These are phyloP conservation scores for Colletotrichum liriopes DNA, from an alignment of 2,329 filamentous ascomycete genomes.

Conservation along the genomic window DNA sequence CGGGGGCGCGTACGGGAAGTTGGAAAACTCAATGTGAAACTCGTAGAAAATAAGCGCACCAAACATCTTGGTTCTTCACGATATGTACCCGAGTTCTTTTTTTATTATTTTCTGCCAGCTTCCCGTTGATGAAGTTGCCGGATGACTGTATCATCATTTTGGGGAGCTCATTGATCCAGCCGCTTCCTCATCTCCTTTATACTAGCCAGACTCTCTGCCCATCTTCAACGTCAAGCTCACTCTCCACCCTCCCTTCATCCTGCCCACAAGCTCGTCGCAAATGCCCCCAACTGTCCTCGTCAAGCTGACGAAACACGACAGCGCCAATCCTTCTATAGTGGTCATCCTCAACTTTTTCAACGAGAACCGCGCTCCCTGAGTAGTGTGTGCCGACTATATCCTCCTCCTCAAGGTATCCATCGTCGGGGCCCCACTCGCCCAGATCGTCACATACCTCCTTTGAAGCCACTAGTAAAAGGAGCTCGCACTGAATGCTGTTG, in stretches of 20 bases:
- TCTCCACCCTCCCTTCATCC: no score
- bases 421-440: neutral
- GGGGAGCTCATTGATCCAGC: no score
- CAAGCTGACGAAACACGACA: constrained; percentile 14
- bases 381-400: neutral
- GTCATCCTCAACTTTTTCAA: neutral
- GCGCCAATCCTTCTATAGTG: constrained; percentile 4
- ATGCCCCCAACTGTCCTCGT: neutral
- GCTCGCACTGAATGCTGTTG: neutral
- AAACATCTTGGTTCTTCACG: no score
- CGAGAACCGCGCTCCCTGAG: constrained; percentile 18
- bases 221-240: constrained; percentile 1
- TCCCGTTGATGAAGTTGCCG: no score
- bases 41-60: no score
- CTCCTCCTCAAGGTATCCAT: constrained; percentile 15
- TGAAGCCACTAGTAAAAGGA: constrained; percentile 16
- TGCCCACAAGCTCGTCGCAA: constrained; percentile 7
- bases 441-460: neutral
- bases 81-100: no score
- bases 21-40: no score
- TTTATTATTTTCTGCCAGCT: no score
- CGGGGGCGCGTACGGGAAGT: no score
- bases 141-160: no score
- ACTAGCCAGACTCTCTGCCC: neutral
- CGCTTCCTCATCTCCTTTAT: fast-evolving